Evolutionary conservation across 306 rosid genomes (phyloP), one percentile per base, ranked within the genome.

Genomic region (Quercus robur): DNA sequence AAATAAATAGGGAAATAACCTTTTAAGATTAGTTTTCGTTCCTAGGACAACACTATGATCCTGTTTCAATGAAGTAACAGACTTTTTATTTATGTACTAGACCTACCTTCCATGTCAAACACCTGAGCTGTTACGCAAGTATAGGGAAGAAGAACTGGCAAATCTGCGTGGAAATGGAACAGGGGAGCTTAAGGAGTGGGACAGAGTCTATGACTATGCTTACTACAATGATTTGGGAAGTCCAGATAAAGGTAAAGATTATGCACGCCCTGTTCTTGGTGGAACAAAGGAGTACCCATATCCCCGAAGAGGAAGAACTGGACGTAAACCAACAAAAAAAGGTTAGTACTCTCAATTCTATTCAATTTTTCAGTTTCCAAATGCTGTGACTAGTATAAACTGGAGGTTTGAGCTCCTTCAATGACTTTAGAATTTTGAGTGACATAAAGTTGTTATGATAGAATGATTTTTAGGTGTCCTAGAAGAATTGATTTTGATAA

Each of bases 151-250:
- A 82, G 99, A 95, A 78, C 86, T 95, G 1, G 77, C 2, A 15
- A 84, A 76, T 61, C 96, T 91, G 13, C 86, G 94, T 0, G 99
- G 99, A 44, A 84, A 85, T 38, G 92, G 94, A 17, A 38, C 49
- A 0, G 92, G 93, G 8, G 86, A 88, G 84, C 97, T 91, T 15
- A 78, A 87, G 78, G 97, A 95, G 33, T 95, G 99, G 99, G 99
- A 93, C 78, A 88, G 99, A 88, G 93, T 95, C 7, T 95, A 95
- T 77, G 99, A 95, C 87, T 95, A 95, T 67, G 99, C 84, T 77
- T 87, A 9, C 84, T 95, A 95, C 89, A 93, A 95, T 64, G 99
- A 95, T 71, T 79, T 95, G 71, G 98, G 97, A 26, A 81, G 57
- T 71, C 99, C 99, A 3, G 94, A 88, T 21, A 66, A 70, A 70